Evolutionary conservation across 176 grass and related monocot species (phyloP), one percentile per base, ranked within the genome.

Genomic region (Phoenix dactylifera): DNA sequence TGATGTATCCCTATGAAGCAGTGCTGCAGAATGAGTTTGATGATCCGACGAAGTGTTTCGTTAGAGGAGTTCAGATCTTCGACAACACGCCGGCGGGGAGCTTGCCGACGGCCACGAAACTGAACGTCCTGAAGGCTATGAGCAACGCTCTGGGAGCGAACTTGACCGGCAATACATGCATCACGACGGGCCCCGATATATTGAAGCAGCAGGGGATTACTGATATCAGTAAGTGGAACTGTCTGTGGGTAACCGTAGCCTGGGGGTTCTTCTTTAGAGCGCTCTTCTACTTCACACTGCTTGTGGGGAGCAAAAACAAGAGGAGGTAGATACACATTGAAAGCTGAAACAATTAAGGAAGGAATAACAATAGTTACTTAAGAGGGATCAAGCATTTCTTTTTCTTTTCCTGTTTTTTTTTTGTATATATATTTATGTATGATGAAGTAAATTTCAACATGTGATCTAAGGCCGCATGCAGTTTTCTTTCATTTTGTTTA

Each of bases 21-120:
- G 87, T 96, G 52, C 54, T 96, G 71, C 92, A 90, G 70, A 96
- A 96, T 76, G 92, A 96, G 92, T 96, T 96, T 50, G 83, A 49
- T 4, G 65, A 75, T 54, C 15, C 14, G 16, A 77, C 82, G 18
- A 80, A 86, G 72, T 95, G 90, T 75, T 95, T 79, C 71, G 76
- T 65, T 7, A 70, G 86, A 19, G 90, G 90, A 50, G 35, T 49
- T 19, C 90, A 95, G 79, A 95, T 95, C 62, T 89, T 95, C 57
- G 90, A 95, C 66, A 84, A 74, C 62, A 89, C 90, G 10, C 90
- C 90, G 48, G 56, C 89, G 0, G 90, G 74, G 4, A 49, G 10
- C 29, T 56, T 95, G 74, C 71, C 90, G 44, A 79, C 68, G 50
- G 62, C 63, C 15, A 56, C 86, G 20, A 95, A 86, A 69, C 52